Conservation (phyloP, 805 yeast genomes). For the Candida rishiriensis region DNA sequence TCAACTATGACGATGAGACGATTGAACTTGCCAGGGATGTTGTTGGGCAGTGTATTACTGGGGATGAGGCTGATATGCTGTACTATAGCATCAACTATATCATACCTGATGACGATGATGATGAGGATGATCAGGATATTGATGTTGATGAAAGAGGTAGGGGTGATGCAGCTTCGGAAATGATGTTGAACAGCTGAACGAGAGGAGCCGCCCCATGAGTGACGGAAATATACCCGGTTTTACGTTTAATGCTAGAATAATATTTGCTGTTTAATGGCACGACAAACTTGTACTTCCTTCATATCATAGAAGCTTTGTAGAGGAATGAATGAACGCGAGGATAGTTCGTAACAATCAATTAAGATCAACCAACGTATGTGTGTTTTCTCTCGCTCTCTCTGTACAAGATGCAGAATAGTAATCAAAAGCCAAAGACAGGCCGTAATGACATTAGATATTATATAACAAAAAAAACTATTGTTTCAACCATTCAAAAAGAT, state of each 20-base stretch:
- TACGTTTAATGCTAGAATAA: too few species aligned
- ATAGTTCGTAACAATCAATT: too few species aligned
- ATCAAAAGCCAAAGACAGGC: background rate
- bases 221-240: too few species aligned
- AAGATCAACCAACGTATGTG: too few species aligned
- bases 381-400: background rate
- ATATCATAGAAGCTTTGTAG: too few species aligned
- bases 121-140: constrained; percentile 6
- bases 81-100: constrained; percentile 59
- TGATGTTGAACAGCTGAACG: too few species aligned
- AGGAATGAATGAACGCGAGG: too few species aligned
- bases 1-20: constrained; percentile 56
- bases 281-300: too few species aligned
- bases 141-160: too few species aligned
- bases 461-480: background rate
- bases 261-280: too few species aligned
- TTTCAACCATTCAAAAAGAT: background rate
- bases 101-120: constrained; percentile 19
- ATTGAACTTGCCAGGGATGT: constrained; percentile 69
- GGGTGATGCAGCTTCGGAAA: too few species aligned
- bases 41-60: constrained; percentile 61
- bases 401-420: background rate
- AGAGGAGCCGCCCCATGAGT: too few species aligned
- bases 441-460: background rate
- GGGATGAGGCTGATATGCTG: constrained; percentile 75